Evolutionary conservation across 306 rosid species (phyloP).

Genomic region (Prunus mume): DNA sequence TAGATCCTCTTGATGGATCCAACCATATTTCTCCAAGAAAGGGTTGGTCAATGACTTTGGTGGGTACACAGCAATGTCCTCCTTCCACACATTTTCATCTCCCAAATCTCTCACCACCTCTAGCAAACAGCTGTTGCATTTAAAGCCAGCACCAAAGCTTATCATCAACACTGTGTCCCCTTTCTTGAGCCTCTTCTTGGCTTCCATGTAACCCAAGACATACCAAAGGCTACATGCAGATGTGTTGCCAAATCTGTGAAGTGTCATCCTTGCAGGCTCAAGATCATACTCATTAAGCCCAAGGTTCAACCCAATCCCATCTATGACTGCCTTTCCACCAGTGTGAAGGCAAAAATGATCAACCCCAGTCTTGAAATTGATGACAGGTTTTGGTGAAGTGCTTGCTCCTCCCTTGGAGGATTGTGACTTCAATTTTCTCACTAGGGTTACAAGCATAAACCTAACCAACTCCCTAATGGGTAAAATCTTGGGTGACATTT

Average conservation of each 20-base stretch:
- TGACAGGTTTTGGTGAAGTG: slow-evolving; percentile 30
- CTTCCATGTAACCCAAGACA: slow-evolving; percentile 89
- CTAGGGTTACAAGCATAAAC: slow-evolving; percentile 33
- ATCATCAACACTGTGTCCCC: slow-evolving; percentile 73
- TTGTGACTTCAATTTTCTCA: slow-evolving; percentile 27
- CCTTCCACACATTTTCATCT: slow-evolving; percentile 67
- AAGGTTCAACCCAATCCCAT: slow-evolving; percentile 69
- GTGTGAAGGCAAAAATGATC: slow-evolving; percentile 88
- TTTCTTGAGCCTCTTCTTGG: slow-evolving; percentile 68
- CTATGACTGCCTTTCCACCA: slow-evolving; percentile 89
- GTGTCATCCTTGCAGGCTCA: slow-evolving; percentile 91
- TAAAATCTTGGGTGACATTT: slow-evolving; percentile 57
- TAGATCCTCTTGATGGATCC: slow-evolving; percentile 65
- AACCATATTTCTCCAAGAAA: slow-evolving; percentile 76
- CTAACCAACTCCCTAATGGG: slow-evolving; percentile 64
- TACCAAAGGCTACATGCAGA: slow-evolving; percentile 91
- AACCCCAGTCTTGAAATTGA: slow-evolving; percentile 62
- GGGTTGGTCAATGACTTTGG: slow-evolving; percentile 71
- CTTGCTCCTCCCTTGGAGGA: slow-evolving; percentile 1
- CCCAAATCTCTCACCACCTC: slow-evolving; percentile 67
- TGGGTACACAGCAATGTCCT: slow-evolving; percentile 67
- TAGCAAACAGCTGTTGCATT: slow-evolving; percentile 88
- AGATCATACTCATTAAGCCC: slow-evolving; percentile 58
- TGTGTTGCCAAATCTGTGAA: slow-evolving; percentile 87
- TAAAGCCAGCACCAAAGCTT: slow-evolving; percentile 95